Evolutionary conservation across 495 filamentous ascomycete species (phyloP).

Genomic region (Podospora fimiseda): DNA sequence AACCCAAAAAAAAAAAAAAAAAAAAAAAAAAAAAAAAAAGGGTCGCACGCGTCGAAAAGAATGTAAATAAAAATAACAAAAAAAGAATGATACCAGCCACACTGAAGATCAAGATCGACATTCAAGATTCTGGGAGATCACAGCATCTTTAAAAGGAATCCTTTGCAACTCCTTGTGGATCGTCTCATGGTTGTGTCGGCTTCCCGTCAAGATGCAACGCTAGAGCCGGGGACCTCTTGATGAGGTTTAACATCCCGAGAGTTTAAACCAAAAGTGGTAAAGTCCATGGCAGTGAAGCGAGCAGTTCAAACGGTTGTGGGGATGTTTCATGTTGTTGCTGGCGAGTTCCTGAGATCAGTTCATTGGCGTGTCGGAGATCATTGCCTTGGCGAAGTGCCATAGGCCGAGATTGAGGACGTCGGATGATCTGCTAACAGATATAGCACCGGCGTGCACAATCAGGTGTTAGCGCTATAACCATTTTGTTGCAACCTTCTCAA

Average conservation of each 20-base stretch:
- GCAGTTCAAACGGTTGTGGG: neutral
- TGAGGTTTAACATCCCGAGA: neutral
- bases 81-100: constrained; percentile 6
- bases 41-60: constrained; percentile 1
- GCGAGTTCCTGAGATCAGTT: too few species aligned
- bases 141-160: neutral
- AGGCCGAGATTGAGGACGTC: too few species aligned
- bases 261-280: neutral
- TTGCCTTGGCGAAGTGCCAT: too few species aligned
- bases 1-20: too few species aligned
- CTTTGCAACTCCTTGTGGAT: neutral
- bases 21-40: neutral
- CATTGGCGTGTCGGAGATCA: too few species aligned
- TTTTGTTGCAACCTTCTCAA: too few species aligned
- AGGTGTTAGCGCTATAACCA: too few species aligned
- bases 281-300: neutral
- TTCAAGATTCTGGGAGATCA: too few species aligned
- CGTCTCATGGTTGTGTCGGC: neutral
- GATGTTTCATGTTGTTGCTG: constrained; percentile 2
- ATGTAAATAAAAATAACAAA: neutral
- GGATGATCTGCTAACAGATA: too few species aligned
- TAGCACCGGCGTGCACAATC: too few species aligned
- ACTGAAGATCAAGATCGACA: constrained; percentile 8
- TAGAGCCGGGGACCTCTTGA: neutral
- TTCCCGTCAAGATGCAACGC: neutral